Evolutionary conservation across 805 yeast species (phyloP), one percentile per base, ranked within the genome.

Genomic region (Torulaspora delbrueckii): DNA sequence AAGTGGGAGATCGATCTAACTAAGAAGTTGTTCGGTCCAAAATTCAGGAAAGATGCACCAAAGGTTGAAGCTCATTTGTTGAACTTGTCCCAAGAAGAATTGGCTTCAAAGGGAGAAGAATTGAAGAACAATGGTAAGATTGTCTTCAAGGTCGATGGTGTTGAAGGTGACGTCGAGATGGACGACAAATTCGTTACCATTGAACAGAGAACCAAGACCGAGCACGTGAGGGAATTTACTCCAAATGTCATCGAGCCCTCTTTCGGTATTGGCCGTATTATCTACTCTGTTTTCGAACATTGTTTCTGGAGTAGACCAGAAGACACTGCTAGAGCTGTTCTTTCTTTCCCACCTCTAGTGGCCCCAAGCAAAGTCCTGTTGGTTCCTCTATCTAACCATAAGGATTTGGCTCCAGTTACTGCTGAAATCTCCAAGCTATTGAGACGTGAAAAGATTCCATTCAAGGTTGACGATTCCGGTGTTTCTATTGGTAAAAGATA

Each of bases 211-310:
- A 81, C 84, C 45, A 83, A 81, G 63, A 82, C 84, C 41, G 96
- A 88, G 71, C 96, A 90, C 67, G 76, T 93, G 47, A 86, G 98
- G 65, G 99, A 95, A 73, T 93, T 72, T 72, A 86, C 87, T 55
- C 99, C 99, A 52, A 89, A 86, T 66, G 99, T 93, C 51, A 93
- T 93, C 61, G 99, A 93, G 74, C 99, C 99, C 52, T 93, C 99
- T 5, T 93, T 93, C 63, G 99, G 99, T 79, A 84, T 93, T 65
- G 99, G 99, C 50, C 90, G 99, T 74, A 88, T 95, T 67, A 74
- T 93, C 55, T 93, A 93, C 73, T 79, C 96, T 32, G 70, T 91
- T 56, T 86, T 90, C 62, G 99, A 93, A 74, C 99, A 93, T 71
- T 77, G 79, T 42, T 93, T 84, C 85, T 93, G 96, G 96, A 71